Percentiles rank a stretch among this genome's conserved stretches.
Conservation (phyloP, 2,329 filamentous ascomycete species). For the Botrytis cinerea region DNA sequence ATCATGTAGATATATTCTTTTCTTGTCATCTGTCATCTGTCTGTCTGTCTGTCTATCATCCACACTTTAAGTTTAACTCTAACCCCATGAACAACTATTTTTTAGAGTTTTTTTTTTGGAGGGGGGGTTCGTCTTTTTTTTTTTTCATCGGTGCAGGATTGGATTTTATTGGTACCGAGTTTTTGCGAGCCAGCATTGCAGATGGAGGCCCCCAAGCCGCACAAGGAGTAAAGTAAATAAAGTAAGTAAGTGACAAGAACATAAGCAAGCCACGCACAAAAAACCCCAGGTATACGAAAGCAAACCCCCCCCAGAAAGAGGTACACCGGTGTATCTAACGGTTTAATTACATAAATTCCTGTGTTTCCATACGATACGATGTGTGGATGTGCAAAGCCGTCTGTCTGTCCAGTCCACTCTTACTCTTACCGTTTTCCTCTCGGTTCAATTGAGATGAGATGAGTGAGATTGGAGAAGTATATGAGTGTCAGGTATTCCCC, state of each 20-base stretch:
- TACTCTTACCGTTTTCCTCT: not conserved
- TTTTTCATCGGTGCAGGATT: not conserved
- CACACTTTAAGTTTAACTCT: not conserved
- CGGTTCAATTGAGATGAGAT: not conserved
- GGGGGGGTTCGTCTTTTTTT: no score
- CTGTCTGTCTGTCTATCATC: not conserved
- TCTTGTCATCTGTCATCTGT: not conserved
- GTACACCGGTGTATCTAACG: conserved; percentile 1
- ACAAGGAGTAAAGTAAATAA: not conserved
- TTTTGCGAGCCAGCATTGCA: not conserved
- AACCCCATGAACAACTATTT: not conserved
- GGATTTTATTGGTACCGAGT: not conserved
- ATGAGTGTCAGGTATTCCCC: not conserved
- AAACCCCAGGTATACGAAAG: not conserved
- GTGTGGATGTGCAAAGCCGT: not conserved
- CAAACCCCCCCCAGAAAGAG: not conserved
- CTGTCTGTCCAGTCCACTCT: not conserved
- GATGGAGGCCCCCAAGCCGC: not conserved
- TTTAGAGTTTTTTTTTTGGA: no score
- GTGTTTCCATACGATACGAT: not conserved
- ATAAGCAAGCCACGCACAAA: not conserved
- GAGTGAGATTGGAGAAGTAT: not conserved
- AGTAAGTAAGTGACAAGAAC: not conserved
- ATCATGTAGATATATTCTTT: not conserved
- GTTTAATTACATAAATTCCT: not conserved